Percentiles rank a stretch among this genome's conserved stretches.
These are phyloP conservation scores for Cocos nucifera DNA, from an alignment of 176 grass and related monocot species.

Conservation along the genomic window DNA sequence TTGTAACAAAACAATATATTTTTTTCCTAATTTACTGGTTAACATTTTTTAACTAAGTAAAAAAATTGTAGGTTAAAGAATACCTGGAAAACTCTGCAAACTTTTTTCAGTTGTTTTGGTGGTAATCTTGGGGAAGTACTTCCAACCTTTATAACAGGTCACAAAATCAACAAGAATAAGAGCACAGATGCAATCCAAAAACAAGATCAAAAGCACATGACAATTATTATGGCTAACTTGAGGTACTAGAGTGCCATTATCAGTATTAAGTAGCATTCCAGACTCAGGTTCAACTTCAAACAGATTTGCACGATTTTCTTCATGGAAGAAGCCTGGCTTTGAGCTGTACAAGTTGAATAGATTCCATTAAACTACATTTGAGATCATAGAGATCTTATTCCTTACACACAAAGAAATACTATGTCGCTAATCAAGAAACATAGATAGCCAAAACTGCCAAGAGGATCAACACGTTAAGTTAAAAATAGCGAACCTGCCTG, in stretches of 20 bases:
- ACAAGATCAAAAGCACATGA: background rate
- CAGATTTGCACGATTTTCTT: slow-evolving; percentile 74
- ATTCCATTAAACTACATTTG: background rate
- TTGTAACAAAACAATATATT: too few relatives aligned
- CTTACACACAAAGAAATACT: slow-evolving; percentile 8
- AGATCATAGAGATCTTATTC: background rate
- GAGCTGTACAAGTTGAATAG: slow-evolving; percentile 42
- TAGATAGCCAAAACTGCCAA: background rate
- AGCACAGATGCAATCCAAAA: slow-evolving; percentile 15
- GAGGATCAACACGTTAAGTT: too few relatives aligned
- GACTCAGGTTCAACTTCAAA: slow-evolving; percentile 98
- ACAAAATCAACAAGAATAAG: slow-evolving; percentile 20
- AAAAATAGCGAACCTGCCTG: slow-evolving; percentile 52
- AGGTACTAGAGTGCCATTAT: slow-evolving; percentile 31
- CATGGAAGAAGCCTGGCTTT: slow-evolving; percentile 93
- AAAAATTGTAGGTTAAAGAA: background rate
- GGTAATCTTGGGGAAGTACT: slow-evolving; percentile 47
- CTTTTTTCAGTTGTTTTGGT: slow-evolving; percentile 25
- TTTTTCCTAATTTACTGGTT: too few relatives aligned
- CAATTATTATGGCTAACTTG: slow-evolving; percentile 46
- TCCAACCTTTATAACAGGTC: slow-evolving; percentile 36
- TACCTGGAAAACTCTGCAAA: slow-evolving; percentile 92
- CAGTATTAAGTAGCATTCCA: slow-evolving; percentile 93
- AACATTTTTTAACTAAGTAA: too few relatives aligned
- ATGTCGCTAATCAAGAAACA: slow-evolving; percentile 17